A percentile compares a stretch with the other conserved stretches of the same genome.
Conservation (phyloP, 2,329 filamentous ascomycete species). For the Diplodia mutila region DNA sequence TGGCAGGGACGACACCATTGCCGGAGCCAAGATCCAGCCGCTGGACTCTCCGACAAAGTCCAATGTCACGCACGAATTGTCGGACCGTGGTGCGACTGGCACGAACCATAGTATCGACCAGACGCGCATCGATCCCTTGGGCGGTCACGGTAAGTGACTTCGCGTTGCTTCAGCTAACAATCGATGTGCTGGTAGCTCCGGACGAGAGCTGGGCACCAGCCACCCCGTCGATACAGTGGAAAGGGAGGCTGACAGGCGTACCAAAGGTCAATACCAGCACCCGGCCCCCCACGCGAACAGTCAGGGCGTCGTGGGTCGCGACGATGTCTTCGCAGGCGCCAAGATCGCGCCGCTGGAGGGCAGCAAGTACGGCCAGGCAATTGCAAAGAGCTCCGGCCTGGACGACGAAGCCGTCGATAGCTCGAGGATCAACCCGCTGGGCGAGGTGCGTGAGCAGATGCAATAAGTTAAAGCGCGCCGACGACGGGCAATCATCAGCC, state of each 20-base stretch:
- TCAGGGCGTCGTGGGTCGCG: constrained; percentile 33
- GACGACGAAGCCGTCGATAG: constrained; percentile 34
- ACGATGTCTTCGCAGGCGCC: constrained; percentile 32
- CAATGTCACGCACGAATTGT: constrained; percentile 27
- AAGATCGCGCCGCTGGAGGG: constrained; percentile 33
- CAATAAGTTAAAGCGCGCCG: not conserved
- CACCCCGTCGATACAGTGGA: not conserved
- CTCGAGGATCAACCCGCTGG: constrained; percentile 31
- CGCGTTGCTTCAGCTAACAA: not conserved
- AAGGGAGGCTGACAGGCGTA: constrained; percentile 15
- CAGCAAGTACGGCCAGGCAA: not conserved
- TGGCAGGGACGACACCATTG: constrained; percentile 28
- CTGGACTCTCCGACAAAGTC: constrained; percentile 30
- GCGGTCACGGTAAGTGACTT: constrained; percentile 27
- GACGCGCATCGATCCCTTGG: constrained; percentile 32
- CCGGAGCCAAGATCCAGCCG: constrained; percentile 32
- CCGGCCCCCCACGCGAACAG: constrained; percentile 32
- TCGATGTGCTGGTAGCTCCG: not conserved
- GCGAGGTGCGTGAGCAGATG: constrained; percentile 29
- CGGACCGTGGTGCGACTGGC: constrained; percentile 29
- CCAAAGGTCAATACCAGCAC: constrained; percentile 31
- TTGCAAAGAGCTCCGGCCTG: constrained; percentile 25
- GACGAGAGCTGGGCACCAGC: constrained; percentile 1
- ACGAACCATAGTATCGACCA: constrained; percentile 32
- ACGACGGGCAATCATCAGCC: too few relatives aligned